phyloP scores from a whole-genome alignment of 495 filamentous ascomycete species.

The Neurospora sp. region DNA sequence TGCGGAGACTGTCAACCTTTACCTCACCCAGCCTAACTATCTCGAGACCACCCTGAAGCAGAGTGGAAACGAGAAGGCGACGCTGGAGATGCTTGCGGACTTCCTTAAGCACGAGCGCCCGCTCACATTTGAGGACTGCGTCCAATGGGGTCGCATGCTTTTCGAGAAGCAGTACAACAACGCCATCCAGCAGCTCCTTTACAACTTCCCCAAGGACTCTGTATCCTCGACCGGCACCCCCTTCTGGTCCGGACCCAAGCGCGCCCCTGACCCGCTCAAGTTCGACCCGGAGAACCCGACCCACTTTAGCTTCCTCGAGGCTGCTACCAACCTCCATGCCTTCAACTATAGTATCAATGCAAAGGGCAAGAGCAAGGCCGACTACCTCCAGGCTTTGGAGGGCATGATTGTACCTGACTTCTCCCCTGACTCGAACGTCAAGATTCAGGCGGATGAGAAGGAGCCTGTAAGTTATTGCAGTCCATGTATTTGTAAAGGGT shows the following conservation, averaged over 20 bases:
- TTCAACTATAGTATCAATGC: conserved; percentile 96
- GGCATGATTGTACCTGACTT: conserved; percentile 97
- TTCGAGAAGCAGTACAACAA: conserved; percentile 98
- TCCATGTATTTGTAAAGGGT: not conserved
- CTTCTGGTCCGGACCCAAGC: conserved; percentile 99
- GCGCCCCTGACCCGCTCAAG: conserved; percentile 82
- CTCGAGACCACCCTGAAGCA: conserved; percentile 84
- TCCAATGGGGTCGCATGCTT: conserved; percentile 82
- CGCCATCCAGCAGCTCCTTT: conserved; percentile 89
- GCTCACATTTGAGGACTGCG: conserved; percentile 87
- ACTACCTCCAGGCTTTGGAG: conserved; percentile 69
- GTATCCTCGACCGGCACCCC: conserved; percentile 75
- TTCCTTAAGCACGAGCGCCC: conserved; percentile 92
- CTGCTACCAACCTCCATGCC: conserved; percentile 85
- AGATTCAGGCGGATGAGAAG: conserved; percentile 92
- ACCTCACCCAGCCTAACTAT: conserved; percentile 85
- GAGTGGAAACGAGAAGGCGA: conserved; percentile 92
- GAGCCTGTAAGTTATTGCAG: conserved; percentile 52
- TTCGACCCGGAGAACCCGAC: conserved; percentile 78
- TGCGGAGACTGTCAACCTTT: conserved; percentile 90
- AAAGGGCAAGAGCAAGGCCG: conserved; percentile 55
- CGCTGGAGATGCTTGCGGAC: conserved; percentile 79
- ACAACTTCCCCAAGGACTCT: conserved; percentile 96
- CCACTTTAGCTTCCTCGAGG: conserved; percentile 77
- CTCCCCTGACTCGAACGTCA: conserved; percentile 80